These are phyloP conservation scores for Gautieria morchelliformis DNA, from an alignment of 768 basidiomycete species.

Conservation along the genomic window DNA sequence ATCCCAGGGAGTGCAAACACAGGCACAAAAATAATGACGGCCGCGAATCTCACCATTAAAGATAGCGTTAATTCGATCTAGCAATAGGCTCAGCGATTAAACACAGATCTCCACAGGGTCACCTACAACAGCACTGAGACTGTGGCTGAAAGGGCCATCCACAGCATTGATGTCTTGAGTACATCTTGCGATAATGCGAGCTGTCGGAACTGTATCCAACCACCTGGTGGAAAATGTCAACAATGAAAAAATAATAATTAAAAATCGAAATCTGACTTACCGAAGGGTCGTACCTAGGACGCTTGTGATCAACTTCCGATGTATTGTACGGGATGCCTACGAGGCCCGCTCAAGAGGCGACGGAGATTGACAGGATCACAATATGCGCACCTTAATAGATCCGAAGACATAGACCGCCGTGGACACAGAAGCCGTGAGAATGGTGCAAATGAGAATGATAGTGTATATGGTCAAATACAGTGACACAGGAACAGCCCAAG, in stretches of 20 bases:
- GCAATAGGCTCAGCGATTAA: background rate
- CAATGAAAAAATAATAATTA: background rate
- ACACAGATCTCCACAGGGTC: background rate
- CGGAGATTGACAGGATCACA: background rate
- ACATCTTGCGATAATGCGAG: slow-evolving; percentile 56
- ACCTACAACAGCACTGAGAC: slow-evolving; percentile 2
- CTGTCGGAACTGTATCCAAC: slow-evolving; percentile 40
- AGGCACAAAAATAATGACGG: slow-evolving; percentile 12
- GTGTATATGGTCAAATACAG: slow-evolving; percentile 40
- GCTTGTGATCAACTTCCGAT: slow-evolving; percentile 39
- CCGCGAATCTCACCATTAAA: background rate
- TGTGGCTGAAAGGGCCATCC: slow-evolving; percentile 21
- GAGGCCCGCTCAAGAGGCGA: background rate
- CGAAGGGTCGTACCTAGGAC: slow-evolving; percentile 48
- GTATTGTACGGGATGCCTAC: slow-evolving; percentile 35
- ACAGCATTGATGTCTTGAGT: slow-evolving; percentile 51
- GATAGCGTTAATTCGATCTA: slow-evolving; percentile 5
- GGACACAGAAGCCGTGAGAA: slow-evolving; percentile 24
- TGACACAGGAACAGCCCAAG: slow-evolving; percentile 24
- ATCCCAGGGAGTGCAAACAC: slow-evolving; percentile 37
- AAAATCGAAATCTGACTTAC: background rate
- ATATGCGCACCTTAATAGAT: slow-evolving; percentile 18
- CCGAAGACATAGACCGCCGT: slow-evolving; percentile 38
- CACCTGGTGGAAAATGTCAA: slow-evolving; percentile 23
- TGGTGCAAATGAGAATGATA: slow-evolving; percentile 23